phyloP scores from a whole-genome alignment of 192 early-diverging fungal species.

The Coemansia sp. region DNA sequence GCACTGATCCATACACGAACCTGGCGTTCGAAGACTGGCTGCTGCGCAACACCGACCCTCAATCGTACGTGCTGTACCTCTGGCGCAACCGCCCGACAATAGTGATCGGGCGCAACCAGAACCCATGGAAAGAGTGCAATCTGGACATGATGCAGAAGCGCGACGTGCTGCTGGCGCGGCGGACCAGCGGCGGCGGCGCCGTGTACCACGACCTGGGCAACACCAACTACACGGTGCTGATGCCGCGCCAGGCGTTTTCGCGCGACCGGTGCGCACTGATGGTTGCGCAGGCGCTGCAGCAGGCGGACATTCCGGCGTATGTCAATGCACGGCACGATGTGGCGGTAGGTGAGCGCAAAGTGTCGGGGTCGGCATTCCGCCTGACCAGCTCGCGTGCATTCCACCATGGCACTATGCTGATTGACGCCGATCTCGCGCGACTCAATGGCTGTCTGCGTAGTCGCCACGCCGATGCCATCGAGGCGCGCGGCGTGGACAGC shows the following conservation, averaged over 20 bases:
- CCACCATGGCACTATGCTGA: slow-evolving; percentile 99
- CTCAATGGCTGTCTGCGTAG: slow-evolving; percentile 58
- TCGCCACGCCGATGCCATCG: slow-evolving; percentile 58
- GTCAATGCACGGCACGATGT: slow-evolving; percentile 92
- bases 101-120: slow-evolving; percentile 97
- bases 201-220: slow-evolving; percentile 98
- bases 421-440: slow-evolving; percentile 74
- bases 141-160: slow-evolving; percentile 64
- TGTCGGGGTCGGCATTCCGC: slow-evolving; percentile 95
- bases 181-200: slow-evolving; percentile 89
- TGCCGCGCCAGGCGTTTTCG: slow-evolving; percentile 83
- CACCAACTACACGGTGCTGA: slow-evolving; percentile 90
- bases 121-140: slow-evolving; percentile 96
- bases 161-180: slow-evolving; percentile 79
- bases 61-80: slow-evolving; percentile 72
- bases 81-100: slow-evolving; percentile 88
- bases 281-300: slow-evolving; percentile 70
- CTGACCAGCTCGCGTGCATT: slow-evolving; percentile 79
- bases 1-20: slow-evolving; percentile 50
- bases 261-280: slow-evolving; percentile 74
- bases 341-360: slow-evolving; percentile 76
- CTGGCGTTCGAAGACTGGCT: slow-evolving; percentile 62
- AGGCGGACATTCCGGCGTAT: slow-evolving; percentile 72
- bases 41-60: slow-evolving; percentile 69
- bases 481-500: slow-evolving; percentile 85